phyloP scores from a whole-genome alignment of 106 monocot genomes.

The Acorus gramineus region DNA sequence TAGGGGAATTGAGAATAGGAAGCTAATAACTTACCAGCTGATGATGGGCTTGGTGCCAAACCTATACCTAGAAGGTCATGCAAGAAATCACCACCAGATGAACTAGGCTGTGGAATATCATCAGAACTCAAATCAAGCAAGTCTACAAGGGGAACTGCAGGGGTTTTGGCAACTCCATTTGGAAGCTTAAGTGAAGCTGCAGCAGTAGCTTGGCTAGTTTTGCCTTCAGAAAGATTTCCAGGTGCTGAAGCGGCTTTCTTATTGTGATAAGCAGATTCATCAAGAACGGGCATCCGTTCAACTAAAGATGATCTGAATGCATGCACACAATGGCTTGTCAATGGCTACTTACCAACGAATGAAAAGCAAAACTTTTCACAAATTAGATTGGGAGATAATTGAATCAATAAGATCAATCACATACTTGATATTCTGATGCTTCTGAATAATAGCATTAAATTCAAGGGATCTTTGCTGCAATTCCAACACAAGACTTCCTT shows the following conservation, averaged over 20 bases:
- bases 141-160: slow-evolving; percentile 54
- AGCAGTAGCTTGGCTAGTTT: slow-evolving; percentile 23
- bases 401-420: not conserved
- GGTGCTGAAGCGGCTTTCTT: slow-evolving; percentile 57
- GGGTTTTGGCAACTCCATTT: slow-evolving; percentile 79
- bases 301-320: slow-evolving; percentile 67
- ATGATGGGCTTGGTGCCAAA: slow-evolving; percentile 32
- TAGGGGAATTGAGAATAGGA: slow-evolving; percentile 1
- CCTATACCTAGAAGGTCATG: slow-evolving; percentile 75
- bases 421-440: slow-evolving; percentile 79
- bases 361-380: too few relatives aligned
- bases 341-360: not conserved
- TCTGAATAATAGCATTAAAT: slow-evolving; percentile 80
- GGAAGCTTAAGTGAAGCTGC: slow-evolving; percentile 56
- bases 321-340: not conserved
- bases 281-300: slow-evolving; percentile 83
- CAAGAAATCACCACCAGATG: slow-evolving; percentile 66
- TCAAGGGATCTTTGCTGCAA: slow-evolving; percentile 98
- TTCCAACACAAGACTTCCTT: slow-evolving; percentile 79
- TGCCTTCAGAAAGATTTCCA: slow-evolving; percentile 18
- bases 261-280: slow-evolving; percentile 47
- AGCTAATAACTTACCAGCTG: slow-evolving; percentile 35
- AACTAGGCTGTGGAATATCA: slow-evolving; percentile 49
- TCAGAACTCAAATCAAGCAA: slow-evolving; percentile 90
- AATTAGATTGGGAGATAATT: too few relatives aligned